Evolutionary conservation across 2,329 filamentous ascomycete species (phyloP).

Genomic region (Neurospora crassa): DNA sequence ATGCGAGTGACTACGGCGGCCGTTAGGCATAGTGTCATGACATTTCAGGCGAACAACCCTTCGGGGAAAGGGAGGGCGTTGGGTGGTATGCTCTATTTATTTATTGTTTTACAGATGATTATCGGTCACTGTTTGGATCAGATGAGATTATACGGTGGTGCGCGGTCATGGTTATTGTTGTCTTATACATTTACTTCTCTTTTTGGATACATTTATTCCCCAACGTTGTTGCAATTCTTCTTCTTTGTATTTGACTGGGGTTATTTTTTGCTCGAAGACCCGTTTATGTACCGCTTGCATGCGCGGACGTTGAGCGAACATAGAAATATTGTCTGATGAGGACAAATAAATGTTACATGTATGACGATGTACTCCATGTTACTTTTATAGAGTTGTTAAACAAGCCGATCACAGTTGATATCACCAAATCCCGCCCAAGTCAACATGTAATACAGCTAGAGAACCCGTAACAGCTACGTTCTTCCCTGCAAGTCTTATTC

Average conservation of each 20-base stretch:
- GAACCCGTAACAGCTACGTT: neutral
- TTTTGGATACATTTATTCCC: neutral
- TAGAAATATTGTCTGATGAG: neutral
- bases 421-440: neutral
- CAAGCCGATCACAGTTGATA: no score
- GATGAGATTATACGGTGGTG: neutral
- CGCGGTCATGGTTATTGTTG: neutral
- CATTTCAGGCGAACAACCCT: neutral
- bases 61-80: neutral
- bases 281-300: neutral
- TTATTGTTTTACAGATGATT: neutral
- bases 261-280: neutral
- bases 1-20: conserved; percentile 43
- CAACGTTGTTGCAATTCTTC: neutral
- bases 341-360: neutral
- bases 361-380: neutral
- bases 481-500: neutral
- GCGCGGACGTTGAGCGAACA: neutral
- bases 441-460: no score
- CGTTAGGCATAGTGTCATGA: conserved; percentile 15
- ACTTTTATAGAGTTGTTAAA: neutral
- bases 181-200: neutral
- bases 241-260: neutral
- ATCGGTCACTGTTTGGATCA: neutral
- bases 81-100: neutral